These are phyloP conservation scores for Nitzschia sp. DNA, from an alignment of 108 stramenopile species.

Conservation along the genomic window DNA sequence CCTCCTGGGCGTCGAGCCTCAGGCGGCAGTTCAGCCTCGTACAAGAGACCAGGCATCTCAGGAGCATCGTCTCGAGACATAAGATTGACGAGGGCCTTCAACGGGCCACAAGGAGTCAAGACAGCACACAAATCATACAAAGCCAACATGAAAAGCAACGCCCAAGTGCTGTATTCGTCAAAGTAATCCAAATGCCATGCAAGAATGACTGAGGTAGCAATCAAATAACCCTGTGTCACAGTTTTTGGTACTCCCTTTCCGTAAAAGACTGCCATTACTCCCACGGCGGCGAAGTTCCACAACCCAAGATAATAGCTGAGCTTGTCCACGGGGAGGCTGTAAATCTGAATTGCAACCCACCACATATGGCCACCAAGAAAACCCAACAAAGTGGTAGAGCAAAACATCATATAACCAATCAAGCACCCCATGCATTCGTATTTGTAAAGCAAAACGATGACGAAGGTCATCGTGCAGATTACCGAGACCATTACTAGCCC, in stretches of 20 bases:
- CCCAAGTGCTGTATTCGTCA: conserved; percentile 94
- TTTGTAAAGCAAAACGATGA: conserved; percentile 90
- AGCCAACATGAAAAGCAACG: conserved; percentile 91
- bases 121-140: conserved; percentile 97
- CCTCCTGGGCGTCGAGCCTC: conserved; percentile 69
- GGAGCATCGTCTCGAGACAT: conserved; percentile 92
- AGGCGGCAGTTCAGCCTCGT: conserved; percentile 90
- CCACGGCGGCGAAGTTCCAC: conserved; percentile 93
- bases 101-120: conserved; percentile 95
- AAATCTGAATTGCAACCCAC: conserved; percentile 76
- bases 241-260: conserved; percentile 83
- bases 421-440: conserved; percentile 88
- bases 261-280: conserved; percentile 92
- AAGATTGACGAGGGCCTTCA: conserved; percentile 83
- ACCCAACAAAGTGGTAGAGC: conserved; percentile 79
- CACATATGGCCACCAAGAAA: conserved; percentile 78
- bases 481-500: conserved; percentile 89
- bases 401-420: conserved; percentile 91
- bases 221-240: conserved; percentile 90
- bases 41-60: conserved; percentile 95
- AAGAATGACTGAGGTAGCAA: conserved; percentile 90
- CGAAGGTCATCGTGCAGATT: conserved; percentile 88
- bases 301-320: conserved; percentile 77
- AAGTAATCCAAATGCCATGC: conserved; percentile 94
- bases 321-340: conserved; percentile 85